phyloP scores from a whole-genome alignment of 139 green algal genomes.

The Monoraphidium neglectum region DNA sequence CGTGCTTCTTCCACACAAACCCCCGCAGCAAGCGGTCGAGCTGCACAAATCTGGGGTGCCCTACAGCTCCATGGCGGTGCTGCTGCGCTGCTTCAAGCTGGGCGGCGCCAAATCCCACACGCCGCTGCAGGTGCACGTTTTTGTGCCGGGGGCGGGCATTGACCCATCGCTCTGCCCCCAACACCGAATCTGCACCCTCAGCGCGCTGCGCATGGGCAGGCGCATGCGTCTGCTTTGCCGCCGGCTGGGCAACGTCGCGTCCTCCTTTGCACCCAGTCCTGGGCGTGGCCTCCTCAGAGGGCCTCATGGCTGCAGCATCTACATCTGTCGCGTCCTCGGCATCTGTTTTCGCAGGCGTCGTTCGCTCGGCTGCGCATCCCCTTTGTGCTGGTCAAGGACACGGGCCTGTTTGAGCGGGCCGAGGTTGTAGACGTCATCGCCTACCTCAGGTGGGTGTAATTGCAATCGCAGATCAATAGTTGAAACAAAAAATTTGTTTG shows the following conservation, averaged over 20 bases:
- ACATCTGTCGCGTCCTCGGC: neutral
- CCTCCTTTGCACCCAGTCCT: neutral
- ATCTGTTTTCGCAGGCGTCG: constrained; percentile 2
- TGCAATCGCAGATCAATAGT: no score
- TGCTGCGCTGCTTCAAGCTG: constrained; percentile 33
- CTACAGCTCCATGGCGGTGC: constrained; percentile 23
- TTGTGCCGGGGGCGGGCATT: no score
- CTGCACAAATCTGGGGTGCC: constrained; percentile 12
- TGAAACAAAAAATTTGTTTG: no score
- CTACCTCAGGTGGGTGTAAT: constrained; percentile 29
- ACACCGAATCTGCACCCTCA: no score
- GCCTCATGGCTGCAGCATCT: neutral
- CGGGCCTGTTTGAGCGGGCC: constrained; percentile 27
- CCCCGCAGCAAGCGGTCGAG: constrained; percentile 23
- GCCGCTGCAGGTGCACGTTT: no score
- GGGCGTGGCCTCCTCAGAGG: no score
- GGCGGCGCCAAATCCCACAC: no score
- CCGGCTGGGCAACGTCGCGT: neutral
- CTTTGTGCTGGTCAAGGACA: constrained; percentile 30
- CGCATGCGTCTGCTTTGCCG: neutral
- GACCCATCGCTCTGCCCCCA: no score
- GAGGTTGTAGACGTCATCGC: constrained; percentile 26
- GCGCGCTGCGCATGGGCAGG: no score
- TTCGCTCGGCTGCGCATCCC: constrained; percentile 10
- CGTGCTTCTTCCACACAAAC: no score